A percentile compares a stretch with the other conserved stretches of the same genome.
Evolutionary conservation across 441 rosid species (phyloP).

Genomic region (Populus hybrid): DNA sequence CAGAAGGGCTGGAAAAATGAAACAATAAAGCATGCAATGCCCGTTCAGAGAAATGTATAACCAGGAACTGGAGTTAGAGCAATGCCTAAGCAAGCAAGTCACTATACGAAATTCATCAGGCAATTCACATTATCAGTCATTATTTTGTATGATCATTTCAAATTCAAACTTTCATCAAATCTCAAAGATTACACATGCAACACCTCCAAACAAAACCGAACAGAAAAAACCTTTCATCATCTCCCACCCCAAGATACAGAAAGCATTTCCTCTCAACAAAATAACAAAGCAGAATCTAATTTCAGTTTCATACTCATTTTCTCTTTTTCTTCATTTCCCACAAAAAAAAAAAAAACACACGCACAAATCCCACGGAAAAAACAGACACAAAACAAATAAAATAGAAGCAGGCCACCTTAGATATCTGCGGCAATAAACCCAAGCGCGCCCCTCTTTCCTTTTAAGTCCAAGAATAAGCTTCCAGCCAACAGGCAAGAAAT

Average conservation of each 20-base stretch:
- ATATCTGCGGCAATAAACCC: constrained; percentile 66
- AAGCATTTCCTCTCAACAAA: neutral
- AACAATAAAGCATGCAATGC: neutral
- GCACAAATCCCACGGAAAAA: neutral
- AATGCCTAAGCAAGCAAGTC: neutral
- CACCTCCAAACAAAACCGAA: neutral
- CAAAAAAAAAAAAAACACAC: neutral
- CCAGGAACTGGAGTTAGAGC: neutral
- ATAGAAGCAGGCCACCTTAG: constrained; percentile 37
- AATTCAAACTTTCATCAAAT: neutral
- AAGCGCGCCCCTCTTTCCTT: constrained; percentile 64
- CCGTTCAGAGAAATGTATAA: neutral
- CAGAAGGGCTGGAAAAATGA: constrained; percentile 47
- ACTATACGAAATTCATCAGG: too few relatives aligned
- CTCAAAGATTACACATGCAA: neutral
- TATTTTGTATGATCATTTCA: neutral
- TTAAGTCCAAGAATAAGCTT: constrained; percentile 67
- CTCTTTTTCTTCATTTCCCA: neutral
- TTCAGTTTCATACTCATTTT: neutral
- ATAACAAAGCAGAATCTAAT: neutral
- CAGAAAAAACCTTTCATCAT: neutral
- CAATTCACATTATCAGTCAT: neutral
- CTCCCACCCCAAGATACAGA: neutral
- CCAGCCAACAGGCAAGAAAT: constrained; percentile 63
- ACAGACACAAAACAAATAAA: neutral